A percentile compares a stretch with the other conserved stretches of the same genome.
Evolutionary conservation across 2,329 filamentous ascomycete species (phyloP).

Genomic region (Botrytis aclada): DNA sequence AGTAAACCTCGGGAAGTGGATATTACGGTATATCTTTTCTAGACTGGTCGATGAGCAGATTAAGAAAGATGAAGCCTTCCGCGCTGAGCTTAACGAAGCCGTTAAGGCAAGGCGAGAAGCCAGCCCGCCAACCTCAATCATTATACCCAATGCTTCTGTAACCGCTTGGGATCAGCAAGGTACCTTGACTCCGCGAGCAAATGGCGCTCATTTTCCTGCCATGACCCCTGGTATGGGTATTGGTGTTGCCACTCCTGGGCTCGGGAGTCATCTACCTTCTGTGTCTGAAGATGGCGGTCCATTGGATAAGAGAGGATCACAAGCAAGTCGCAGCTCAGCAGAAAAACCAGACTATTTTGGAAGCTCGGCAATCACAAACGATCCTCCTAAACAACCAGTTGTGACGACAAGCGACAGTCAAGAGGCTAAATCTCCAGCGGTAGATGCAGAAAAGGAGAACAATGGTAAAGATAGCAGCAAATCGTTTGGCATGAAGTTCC

Average conservation of each 20-base stretch:
- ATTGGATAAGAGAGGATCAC: conserved; percentile 54
- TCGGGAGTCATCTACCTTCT: conserved; percentile 43
- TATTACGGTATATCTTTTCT: conserved; percentile 86
- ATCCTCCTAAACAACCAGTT: conserved; percentile 46
- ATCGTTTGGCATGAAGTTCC: conserved; percentile 80
- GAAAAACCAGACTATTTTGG: conserved; percentile 77
- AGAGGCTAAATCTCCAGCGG: conserved; percentile 46
- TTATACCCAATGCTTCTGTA: conserved; percentile 47
- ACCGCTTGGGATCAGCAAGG: conserved; percentile 40
- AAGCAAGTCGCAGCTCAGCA: conserved; percentile 57
- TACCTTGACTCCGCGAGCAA: conserved; percentile 60
- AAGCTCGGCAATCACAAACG: conserved; percentile 49
- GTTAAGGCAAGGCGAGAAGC: conserved; percentile 52
- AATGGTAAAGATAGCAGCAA: conserved; percentile 58
- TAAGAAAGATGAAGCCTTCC: conserved; percentile 70
- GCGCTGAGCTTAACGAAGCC: conserved; percentile 64
- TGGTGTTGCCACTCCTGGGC: conserved; percentile 66
- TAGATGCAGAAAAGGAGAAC: conserved; percentile 51
- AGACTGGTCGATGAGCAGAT: conserved; percentile 89
- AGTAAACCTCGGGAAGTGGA: conserved; percentile 98
- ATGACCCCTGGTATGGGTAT: conserved; percentile 77
- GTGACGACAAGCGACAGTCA: conserved; percentile 44
- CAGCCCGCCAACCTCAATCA: conserved; percentile 60
- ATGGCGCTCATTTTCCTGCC: conserved; percentile 49
- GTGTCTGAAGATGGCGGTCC: conserved; percentile 49